Percentiles rank a stretch among this genome's conserved stretches.
Evolutionary conservation across 208 protist species (phyloP).

Genomic region (Wallacemonas sp.): DNA sequence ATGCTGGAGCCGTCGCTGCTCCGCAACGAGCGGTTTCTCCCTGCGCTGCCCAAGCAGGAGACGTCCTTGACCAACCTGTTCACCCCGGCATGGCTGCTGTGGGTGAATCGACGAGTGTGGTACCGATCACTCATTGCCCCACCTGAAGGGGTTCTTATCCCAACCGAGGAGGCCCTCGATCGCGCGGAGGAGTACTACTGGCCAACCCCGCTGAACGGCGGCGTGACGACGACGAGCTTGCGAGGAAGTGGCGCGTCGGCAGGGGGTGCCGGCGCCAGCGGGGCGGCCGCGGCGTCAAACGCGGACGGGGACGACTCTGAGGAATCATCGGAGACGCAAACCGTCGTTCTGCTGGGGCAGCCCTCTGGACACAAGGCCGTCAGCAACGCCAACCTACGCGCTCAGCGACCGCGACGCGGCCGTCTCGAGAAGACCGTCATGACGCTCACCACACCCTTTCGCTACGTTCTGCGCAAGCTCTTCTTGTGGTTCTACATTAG

Average conservation of each 20-base stretch:
- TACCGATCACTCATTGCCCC: constrained; percentile 32
- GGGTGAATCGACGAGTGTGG: constrained; percentile 55
- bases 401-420: constrained; percentile 34
- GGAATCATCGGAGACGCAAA: constrained; percentile 54
- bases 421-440: constrained; percentile 31
- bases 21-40: constrained; percentile 61
- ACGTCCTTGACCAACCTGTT: constrained; percentile 49
- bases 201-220: constrained; percentile 9
- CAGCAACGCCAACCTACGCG: constrained; percentile 42
- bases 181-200: constrained; percentile 33
- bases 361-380: constrained; percentile 30
- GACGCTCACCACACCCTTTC: constrained; percentile 32
- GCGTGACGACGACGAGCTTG: too few species aligned
- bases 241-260: too few species aligned
- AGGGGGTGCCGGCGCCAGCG: constrained; percentile 20
- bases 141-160: constrained; percentile 38
- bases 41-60: constrained; percentile 50
- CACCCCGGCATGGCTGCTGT: constrained; percentile 51
- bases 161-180: constrained; percentile 46
- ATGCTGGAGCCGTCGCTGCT: constrained; percentile 57
- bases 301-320: constrained; percentile 31
- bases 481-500: constrained; percentile 55
- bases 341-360: constrained; percentile 39
- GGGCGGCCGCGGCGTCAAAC: constrained; percentile 14
- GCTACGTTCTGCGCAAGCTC: constrained; percentile 27